Percentiles rank a stretch among this genome's conserved stretches.
These are phyloP conservation scores for Aspergillus steynii DNA, from an alignment of 495 filamentous ascomycete species.

Conservation along the genomic window DNA sequence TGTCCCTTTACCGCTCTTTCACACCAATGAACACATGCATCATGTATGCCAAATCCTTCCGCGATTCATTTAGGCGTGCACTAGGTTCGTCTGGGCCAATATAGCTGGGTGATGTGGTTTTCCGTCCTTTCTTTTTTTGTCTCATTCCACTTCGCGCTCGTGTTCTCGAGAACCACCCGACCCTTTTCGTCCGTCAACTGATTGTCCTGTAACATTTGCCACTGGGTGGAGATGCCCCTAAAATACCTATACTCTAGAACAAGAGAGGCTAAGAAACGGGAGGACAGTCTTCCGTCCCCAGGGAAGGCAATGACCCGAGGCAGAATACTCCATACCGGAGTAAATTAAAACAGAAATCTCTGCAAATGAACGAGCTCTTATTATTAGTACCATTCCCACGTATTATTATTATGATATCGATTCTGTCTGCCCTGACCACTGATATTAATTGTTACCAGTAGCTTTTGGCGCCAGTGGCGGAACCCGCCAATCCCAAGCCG, in stretches of 20 bases:
- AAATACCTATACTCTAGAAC: neutral
- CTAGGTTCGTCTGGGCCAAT: neutral
- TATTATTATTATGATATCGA: no score
- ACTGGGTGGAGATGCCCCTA: neutral
- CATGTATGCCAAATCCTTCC: slow-evolving; percentile 3
- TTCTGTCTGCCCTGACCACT: no score
- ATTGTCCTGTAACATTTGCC: neutral
- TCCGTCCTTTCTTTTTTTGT: no score
- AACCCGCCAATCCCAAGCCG: neutral
- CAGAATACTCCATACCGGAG: no score
- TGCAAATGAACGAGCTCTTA: neutral
- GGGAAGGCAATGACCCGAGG: neutral
- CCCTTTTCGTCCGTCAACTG: neutral
- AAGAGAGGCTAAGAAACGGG: neutral
- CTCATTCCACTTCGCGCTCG: neutral
- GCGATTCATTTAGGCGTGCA: neutral
- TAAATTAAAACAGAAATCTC: neutral
- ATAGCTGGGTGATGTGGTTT: no score
- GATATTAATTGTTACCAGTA: neutral
- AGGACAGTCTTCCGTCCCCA: neutral
- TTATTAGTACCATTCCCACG: no score
- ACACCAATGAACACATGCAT: slow-evolving; percentile 18
- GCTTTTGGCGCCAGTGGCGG: neutral
- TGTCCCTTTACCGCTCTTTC: slow-evolving; percentile 29
- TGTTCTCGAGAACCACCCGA: neutral